Percentiles rank a stretch among this genome's conserved stretches.
phyloP scores from a whole-genome alignment of 768 basidiomycete species.

The Saitozyma podzolica region DNA sequence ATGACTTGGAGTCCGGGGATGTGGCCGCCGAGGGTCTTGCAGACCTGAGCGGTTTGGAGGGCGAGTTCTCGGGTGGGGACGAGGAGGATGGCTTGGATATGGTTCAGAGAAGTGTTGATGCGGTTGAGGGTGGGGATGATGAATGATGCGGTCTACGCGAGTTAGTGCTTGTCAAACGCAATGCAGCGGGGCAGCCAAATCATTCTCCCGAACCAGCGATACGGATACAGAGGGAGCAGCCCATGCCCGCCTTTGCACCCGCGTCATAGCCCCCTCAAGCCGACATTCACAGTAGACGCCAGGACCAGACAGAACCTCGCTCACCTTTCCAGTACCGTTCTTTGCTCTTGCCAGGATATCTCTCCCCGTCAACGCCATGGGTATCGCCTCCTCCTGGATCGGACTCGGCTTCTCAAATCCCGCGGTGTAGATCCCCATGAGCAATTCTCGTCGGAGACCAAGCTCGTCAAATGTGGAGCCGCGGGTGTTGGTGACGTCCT shows the following conservation, averaged over 20 bases:
- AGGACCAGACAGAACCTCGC: not conserved
- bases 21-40: constrained; percentile 94
- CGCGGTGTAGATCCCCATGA: constrained; percentile 99
- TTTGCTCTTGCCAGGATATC: constrained; percentile 63
- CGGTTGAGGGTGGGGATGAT: constrained; percentile 96
- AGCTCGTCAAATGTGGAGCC: constrained; percentile 96
- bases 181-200: not conserved
- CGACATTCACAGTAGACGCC: too few relatives aligned
- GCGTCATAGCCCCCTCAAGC: too few relatives aligned
- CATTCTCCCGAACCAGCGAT: not conserved
- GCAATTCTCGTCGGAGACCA: constrained; percentile 84
- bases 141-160: constrained; percentile 88
- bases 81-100: constrained; percentile 94
- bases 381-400: constrained; percentile 99
- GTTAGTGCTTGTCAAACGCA: not conserved
- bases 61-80: constrained; percentile 99
- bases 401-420: constrained; percentile 90
- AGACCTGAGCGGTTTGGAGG: constrained; percentile 97
- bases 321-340: constrained; percentile 67
- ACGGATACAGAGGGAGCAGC: too few relatives aligned
- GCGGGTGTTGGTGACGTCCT: constrained; percentile 91
- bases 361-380: constrained; percentile 85
- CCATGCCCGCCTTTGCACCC: too few relatives aligned
- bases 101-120: constrained; percentile 74
- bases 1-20: constrained; percentile 87